Evolutionary conservation across 1,139 yeast genomes (phyloP).

Genomic region (Geotrichum siamense): DNA sequence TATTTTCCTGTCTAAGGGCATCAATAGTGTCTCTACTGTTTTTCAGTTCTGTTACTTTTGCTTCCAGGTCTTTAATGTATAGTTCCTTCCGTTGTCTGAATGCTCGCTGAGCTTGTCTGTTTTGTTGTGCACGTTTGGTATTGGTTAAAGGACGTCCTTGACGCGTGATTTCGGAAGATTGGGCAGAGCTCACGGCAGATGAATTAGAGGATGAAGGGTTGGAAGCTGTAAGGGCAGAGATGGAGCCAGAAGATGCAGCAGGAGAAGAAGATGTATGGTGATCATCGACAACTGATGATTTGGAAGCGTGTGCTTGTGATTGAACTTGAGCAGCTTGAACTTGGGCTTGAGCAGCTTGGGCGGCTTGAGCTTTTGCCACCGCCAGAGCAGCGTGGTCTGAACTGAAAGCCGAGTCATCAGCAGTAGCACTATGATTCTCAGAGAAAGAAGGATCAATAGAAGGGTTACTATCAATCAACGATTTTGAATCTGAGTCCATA

Average conservation of each 20-base stretch:
- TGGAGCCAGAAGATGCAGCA: conserved; percentile 3
- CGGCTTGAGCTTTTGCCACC: conserved; percentile 17
- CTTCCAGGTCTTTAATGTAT: conserved; percentile 69
- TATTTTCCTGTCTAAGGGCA: conserved; percentile 58
- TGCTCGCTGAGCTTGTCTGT: conserved; percentile 82
- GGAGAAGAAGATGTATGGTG: conserved; percentile 7
- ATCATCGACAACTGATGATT: no score
- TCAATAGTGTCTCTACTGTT: conserved; percentile 55
- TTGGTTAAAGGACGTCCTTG: conserved; percentile 48
- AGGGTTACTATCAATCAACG: conserved; percentile 11
- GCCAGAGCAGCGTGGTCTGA: conserved; percentile 17
- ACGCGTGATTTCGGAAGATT: conserved; percentile 19
- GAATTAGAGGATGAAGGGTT: conserved; percentile 6
- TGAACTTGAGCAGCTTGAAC: conserved; percentile 8
- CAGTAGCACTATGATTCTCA: conserved; percentile 10
- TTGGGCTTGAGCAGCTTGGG: conserved; percentile 6
- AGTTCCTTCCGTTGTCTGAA: conserved; percentile 75
- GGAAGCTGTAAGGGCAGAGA: conserved; percentile 3
- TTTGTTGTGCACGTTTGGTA: conserved; percentile 82
- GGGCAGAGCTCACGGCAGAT: conserved; percentile 4
- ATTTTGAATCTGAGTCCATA: conserved; percentile 14
- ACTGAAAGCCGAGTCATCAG: conserved; percentile 14
- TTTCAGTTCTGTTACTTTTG: conserved; percentile 56
- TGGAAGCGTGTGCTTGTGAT: no score
- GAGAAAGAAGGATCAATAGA: conserved; percentile 17